Base-by-base conservation (phyloP, 148 eudicot species). In the Oxyria digyna region DNA sequence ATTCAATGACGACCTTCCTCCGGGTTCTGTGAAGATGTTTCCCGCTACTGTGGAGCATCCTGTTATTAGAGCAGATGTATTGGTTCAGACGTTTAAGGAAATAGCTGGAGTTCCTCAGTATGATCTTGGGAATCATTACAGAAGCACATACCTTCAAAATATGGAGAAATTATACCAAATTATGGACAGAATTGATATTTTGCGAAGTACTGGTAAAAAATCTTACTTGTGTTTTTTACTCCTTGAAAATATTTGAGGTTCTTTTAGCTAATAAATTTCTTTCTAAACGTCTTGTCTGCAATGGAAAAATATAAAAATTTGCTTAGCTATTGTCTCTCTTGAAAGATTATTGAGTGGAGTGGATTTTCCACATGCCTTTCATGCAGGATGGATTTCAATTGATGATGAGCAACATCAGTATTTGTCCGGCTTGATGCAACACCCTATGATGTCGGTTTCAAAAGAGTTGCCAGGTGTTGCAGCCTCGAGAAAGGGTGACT, bases 11-110 rank as follows among this genome's bases (percentile, higher is more conserved):
- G 37, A 72, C 69, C 69, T 78, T 82, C 80, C 84, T 72, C 91
- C 90, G 23, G 72, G 74, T 79, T 75, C 84, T 70, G 71, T 78
- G 74, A 90, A 93, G 82, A 93, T 93, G 81, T 90, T 87, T 79
- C 98, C 98, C 31, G 90, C 96, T 68, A 86, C 77, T 45, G 90
- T 93, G 45, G 98, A 87, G 78, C 97, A 93, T 78, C 95, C 97
- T 74, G 64, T 77, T 18, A 80, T 93, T 70, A 82, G 98, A 82
- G 87, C 97, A 68, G 98, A 93, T 73, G 85, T 93, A 77, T 69
- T 93, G 80, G 67, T 93, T 76, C 96, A 93, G 73, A 79, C 88
- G 46, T 79, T 93, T 45, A 88, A 80, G 72, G 98, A 93, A 73
- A 83, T 93, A 37, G 76, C 74, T 83, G 84, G 77, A 38, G 94